Conservation (phyloP, 768 basidiomycete species). For the Lentinula lateritia region DNA sequence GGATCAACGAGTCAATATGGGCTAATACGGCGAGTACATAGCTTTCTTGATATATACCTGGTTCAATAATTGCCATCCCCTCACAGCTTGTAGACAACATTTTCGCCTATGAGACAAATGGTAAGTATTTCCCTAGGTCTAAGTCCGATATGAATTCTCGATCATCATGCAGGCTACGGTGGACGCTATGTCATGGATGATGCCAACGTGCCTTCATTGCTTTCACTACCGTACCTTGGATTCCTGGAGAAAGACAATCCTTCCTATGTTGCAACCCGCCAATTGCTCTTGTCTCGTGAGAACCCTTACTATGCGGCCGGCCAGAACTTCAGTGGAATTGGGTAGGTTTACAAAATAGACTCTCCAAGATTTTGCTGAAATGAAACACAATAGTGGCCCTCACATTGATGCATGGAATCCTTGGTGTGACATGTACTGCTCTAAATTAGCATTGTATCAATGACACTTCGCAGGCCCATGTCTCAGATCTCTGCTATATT, state of each 20-base stretch:
- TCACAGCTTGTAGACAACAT: conserved; percentile 53
- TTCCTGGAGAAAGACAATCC: conserved; percentile 59
- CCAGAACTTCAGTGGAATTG: conserved; percentile 58
- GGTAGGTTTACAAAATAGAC: conserved; percentile 36
- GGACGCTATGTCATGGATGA: conserved; percentile 79
- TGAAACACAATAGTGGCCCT: background rate
- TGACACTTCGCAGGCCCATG: conserved; percentile 55
- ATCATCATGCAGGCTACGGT: conserved; percentile 44
- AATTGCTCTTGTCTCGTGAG: conserved; percentile 50
- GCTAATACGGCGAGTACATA: conserved; percentile 39
- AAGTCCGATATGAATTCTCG: background rate
- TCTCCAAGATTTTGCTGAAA: background rate
- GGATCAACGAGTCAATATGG: conserved; percentile 59
- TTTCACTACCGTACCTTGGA: conserved; percentile 75
- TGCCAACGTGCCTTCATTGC: conserved; percentile 77
- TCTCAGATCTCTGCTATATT: conserved; percentile 71
- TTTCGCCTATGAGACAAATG: conserved; percentile 78
- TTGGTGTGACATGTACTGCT: conserved; percentile 36
- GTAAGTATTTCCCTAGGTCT: conserved; percentile 21
- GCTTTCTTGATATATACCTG: no score
- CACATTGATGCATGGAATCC: conserved; percentile 43
- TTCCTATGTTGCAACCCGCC: conserved; percentile 59
- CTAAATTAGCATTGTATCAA: background rate
- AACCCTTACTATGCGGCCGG: conserved; percentile 73
- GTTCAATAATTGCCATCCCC: background rate